Evolutionary conservation across 169 alveolate species (phyloP).

Genomic region (Eimeria praecox): DNA sequence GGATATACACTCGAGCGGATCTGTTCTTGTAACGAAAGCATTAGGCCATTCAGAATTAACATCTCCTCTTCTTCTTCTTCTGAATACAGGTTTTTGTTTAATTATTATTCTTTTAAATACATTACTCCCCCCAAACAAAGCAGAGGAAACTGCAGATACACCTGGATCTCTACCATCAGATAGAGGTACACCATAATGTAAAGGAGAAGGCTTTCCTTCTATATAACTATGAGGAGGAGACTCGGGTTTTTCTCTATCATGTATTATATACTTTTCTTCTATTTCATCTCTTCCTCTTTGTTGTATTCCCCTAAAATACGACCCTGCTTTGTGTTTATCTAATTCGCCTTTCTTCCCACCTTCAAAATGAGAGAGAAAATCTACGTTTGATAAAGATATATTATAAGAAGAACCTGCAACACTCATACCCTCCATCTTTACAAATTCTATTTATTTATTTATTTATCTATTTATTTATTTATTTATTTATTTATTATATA

Average conservation of each 20-base stretch:
- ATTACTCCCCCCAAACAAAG: slow-evolving; percentile 82
- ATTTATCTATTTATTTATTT: too few species aligned
- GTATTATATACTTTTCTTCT: not conserved
- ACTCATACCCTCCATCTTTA: too few species aligned
- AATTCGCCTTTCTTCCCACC: not conserved
- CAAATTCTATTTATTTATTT: too few species aligned
- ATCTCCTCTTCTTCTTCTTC: slow-evolving; percentile 90
- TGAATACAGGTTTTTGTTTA: slow-evolving; percentile 85
- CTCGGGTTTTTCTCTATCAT: slow-evolving; percentile 8
- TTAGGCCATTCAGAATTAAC: slow-evolving; percentile 89
- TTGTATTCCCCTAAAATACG: not conserved
- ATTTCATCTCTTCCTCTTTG: not conserved
- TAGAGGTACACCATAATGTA: slow-evolving; percentile 69
- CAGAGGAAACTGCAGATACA: slow-evolving; percentile 85
- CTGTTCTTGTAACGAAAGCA: slow-evolving; percentile 87
- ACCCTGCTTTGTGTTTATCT: not conserved
- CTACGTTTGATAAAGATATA: not conserved
- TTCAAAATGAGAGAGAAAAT: not conserved
- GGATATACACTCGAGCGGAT: slow-evolving; percentile 83
- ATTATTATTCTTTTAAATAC: too few species aligned
- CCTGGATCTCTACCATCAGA: slow-evolving; percentile 84
- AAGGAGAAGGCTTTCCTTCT: slow-evolving; percentile 23
- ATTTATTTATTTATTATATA: too few species aligned
- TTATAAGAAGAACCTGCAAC: too few species aligned
- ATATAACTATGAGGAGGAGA: slow-evolving; percentile 27